Evolutionary conservation across 768 basidiomycete species (phyloP), one percentile per base, ranked within the genome.

Genomic region (Naganishia friedmannii): DNA sequence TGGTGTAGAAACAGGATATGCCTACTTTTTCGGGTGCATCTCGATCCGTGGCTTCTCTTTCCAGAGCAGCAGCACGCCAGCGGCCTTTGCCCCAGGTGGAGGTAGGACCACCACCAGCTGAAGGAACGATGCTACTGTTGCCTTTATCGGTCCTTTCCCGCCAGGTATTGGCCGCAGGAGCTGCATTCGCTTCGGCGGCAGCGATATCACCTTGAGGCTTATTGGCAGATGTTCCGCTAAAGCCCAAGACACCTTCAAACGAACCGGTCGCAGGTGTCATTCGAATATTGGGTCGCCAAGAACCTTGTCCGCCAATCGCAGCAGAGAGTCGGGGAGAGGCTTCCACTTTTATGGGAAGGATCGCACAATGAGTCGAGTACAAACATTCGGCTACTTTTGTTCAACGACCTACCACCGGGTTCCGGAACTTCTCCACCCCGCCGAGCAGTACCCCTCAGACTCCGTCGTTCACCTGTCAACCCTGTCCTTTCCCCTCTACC

Each of bases 391-490:
- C 9, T 1, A 39, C 51, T 26, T 28, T 37, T n/a, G 21, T 26
- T 53, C 73, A 89, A 88, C 65, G 89, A 83, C 66, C 32, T 67
- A 75, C 90, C 88, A 70, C 89, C 70, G 15, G 60, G 57, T 46
- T 68, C 70, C 23, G 57, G 55, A 57, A 53, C 56, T 19, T 58
- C 70, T 13, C 56, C n/a, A n/a, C n/a, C 26, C 10, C 70, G 46
- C 21, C 55, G 17, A 32, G 58, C 23, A 26, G 68, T 48, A 26
- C 56, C 57, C 57, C 68, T 60, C 21, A 69, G 34, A 37, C 68
- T 58, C 26, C 68, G 56, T 45, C 68, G 31, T 48, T 69, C 68
- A 46, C 56, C 57, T 26, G 23, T 45, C 46, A 69, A 28, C 4
- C 67, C 67, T 31, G 42, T 46, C 28, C 56, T 57, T 32, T 58